Evolutionary conservation across 192 early-diverging fungal genomes (phyloP).

Genomic region (Backusella australiensis): DNA sequence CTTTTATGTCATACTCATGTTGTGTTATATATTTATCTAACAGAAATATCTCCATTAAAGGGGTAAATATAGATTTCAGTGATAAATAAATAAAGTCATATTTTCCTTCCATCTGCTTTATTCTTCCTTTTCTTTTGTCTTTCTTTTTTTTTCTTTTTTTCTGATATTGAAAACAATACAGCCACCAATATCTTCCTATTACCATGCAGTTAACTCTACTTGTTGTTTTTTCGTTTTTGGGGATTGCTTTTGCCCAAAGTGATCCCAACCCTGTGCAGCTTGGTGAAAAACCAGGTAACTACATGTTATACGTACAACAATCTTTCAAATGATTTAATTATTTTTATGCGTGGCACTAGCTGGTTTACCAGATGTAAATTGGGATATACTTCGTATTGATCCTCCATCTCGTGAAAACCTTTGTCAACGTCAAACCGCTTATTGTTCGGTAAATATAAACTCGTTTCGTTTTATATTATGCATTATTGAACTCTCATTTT

Average conservation of each 20-base stretch:
- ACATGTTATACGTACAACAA: background rate
- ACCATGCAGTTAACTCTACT: background rate
- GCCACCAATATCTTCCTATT: background rate
- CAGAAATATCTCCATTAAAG: background rate
- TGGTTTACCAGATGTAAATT: constrained; percentile 17
- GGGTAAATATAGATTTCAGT: constrained; percentile 1
- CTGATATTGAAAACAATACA: background rate
- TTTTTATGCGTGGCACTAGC: background rate
- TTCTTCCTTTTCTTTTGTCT: background rate
- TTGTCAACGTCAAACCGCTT: constrained; percentile 24
- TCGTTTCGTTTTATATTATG: background rate
- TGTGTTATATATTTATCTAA: background rate
- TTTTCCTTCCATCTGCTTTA: background rate
- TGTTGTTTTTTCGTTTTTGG: background rate
- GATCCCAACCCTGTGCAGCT: background rate
- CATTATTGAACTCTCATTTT: background rate
- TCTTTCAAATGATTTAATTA: background rate
- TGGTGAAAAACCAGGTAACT: background rate
- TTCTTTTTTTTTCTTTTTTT: background rate
- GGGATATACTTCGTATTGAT: constrained; percentile 27
- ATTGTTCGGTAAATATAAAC: constrained; percentile 25
- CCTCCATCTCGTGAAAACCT: constrained; percentile 19
- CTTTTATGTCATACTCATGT: background rate
- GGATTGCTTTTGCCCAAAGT: background rate
- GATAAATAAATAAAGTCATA: constrained; percentile 1